Evolutionary conservation across 495 filamentous ascomycete genomes (phyloP).

Genomic region (Schizothecium vesticola): DNA sequence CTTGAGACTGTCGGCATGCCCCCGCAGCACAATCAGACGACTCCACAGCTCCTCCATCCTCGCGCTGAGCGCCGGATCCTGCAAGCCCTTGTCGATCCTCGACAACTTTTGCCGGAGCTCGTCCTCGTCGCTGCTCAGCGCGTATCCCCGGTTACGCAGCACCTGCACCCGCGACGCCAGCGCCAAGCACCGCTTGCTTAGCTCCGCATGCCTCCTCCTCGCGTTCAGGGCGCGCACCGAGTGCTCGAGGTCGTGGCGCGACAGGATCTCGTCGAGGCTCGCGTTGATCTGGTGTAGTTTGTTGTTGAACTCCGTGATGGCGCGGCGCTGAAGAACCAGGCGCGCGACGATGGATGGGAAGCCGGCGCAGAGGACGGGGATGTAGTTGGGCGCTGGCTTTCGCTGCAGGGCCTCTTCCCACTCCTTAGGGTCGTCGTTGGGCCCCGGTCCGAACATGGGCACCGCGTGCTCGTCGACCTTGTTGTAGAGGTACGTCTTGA

Average conservation of each 20-base stretch:
- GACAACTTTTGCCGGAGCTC: slow-evolving; percentile 79
- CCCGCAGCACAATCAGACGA: slow-evolving; percentile 76
- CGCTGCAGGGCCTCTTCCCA: slow-evolving; percentile 91
- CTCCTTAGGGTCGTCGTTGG: slow-evolving; percentile 71
- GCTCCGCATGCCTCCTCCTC: slow-evolving; percentile 68
- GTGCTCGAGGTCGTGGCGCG: slow-evolving; percentile 75
- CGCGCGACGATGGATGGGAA: slow-evolving; percentile 64
- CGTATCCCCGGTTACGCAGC: slow-evolving; percentile 85
- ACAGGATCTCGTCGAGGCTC: slow-evolving; percentile 69
- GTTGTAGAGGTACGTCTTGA: slow-evolving; percentile 94
- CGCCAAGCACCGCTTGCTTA: slow-evolving; percentile 74
- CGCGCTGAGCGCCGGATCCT: slow-evolving; percentile 78
- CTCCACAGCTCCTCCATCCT: slow-evolving; percentile 96
- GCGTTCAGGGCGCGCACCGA: slow-evolving; percentile 75
- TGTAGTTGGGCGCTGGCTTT: slow-evolving; percentile 70
- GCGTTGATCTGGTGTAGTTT: slow-evolving; percentile 91
- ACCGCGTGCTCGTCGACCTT: slow-evolving; percentile 70
- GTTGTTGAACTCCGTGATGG: slow-evolving; percentile 64
- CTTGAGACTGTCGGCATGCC: slow-evolving; percentile 71
- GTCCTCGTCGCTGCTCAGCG: slow-evolving; percentile 86
- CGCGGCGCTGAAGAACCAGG: slow-evolving; percentile 68
- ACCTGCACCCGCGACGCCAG: slow-evolving; percentile 91
- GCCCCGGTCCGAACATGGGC: slow-evolving; percentile 73
- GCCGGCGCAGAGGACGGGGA: slow-evolving; percentile 59
- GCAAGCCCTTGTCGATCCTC: slow-evolving; percentile 64